Evolutionary conservation across 306 rosid genomes (phyloP).

Genomic region (Lathyrus sativus): DNA sequence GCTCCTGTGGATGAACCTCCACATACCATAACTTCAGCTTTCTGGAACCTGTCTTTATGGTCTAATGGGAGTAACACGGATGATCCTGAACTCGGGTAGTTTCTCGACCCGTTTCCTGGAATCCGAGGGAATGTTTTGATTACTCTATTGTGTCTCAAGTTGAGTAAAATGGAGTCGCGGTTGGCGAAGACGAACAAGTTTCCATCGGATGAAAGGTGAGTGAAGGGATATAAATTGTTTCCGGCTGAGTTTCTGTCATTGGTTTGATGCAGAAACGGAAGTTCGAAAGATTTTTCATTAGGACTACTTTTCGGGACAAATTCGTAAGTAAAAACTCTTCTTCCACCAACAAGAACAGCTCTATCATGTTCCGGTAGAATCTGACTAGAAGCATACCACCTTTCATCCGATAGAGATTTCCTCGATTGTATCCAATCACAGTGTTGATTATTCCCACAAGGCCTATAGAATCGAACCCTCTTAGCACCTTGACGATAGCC

Average conservation of each 20-base stretch:
- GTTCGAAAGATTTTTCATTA: slow-evolving; percentile 46
- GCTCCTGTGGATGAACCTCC: slow-evolving; percentile 83
- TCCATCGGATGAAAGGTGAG: slow-evolving; percentile 76
- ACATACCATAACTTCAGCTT: slow-evolving; percentile 73
- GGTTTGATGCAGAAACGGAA: slow-evolving; percentile 69
- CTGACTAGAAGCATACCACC: slow-evolving; percentile 78
- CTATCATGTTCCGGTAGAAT: slow-evolving; percentile 59
- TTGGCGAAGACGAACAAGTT: slow-evolving; percentile 77
- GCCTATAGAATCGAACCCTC: slow-evolving; percentile 49
- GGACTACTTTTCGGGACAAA: slow-evolving; percentile 55
- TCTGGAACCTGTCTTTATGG: slow-evolving; percentile 50
- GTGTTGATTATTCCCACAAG: slow-evolving; percentile 47
- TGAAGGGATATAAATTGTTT: slow-evolving; percentile 82
- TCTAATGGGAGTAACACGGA: slow-evolving; percentile 76
- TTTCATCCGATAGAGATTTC: slow-evolving; percentile 42
- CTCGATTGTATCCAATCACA: slow-evolving; percentile 65
- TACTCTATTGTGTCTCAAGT: slow-evolving; percentile 50
- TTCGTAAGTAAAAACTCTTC: slow-evolving; percentile 59
- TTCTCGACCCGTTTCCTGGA: slow-evolving; percentile 68
- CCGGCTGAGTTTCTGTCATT: slow-evolving; percentile 40
- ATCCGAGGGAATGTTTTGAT: slow-evolving; percentile 72
- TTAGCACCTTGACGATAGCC: slow-evolving; percentile 57
- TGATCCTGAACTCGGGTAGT: slow-evolving; percentile 82
- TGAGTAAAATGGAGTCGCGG: slow-evolving; percentile 67
- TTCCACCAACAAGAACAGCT: slow-evolving; percentile 74